Evolutionary conservation across 1,284 basidiomycete genomes (phyloP), one percentile per base, ranked within the genome.

Genomic region (Ceratobasidium sp.): DNA sequence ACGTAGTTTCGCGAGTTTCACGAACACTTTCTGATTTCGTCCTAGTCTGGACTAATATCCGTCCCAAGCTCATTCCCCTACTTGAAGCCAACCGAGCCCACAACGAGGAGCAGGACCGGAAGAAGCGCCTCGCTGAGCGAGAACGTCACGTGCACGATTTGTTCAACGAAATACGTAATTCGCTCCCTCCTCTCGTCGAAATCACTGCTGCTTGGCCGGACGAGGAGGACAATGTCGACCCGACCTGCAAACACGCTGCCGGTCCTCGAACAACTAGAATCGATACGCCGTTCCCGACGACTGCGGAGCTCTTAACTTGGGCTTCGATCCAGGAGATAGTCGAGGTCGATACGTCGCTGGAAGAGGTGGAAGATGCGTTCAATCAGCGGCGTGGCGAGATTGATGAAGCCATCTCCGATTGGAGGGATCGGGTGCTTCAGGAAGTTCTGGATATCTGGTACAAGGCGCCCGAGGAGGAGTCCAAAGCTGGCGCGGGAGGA

Each of bases 201-300:
- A 44, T 44, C 26, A 28, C 23, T 1, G 28, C 21, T 28, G 28
- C 26, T 63, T 18, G 18, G 21, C 38, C 35, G 54, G 30, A 38
- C 11, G 6, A 38, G 13, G 13, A 26, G 8, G 28, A 30, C 61
- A 9, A 47, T 14, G 52, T 6, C 16, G 52, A 23, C 9, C 8
- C 52, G 6, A 14, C 14, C 5, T 14, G 2, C 26, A 11, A 38
- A 5, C 6, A 38, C 52, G 44, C 26, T 16, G 13, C 16, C n/a
- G 61, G 6, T 9, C 38, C 43, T 47, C n/a, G 14, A 26, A 28
- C 30, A 3, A 30, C 43, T 13, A 49, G 21, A 26, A 13, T 63
- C 43, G 3, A 63, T 5, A 44, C 30, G 44, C 61, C 46, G 28
- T 63, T 63, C 18, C 61, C 61, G 3, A 63, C 61, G 11, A 32